Evolutionary conservation across 305 asterid species (phyloP).

Genomic region (Ruellia speciosa): DNA sequence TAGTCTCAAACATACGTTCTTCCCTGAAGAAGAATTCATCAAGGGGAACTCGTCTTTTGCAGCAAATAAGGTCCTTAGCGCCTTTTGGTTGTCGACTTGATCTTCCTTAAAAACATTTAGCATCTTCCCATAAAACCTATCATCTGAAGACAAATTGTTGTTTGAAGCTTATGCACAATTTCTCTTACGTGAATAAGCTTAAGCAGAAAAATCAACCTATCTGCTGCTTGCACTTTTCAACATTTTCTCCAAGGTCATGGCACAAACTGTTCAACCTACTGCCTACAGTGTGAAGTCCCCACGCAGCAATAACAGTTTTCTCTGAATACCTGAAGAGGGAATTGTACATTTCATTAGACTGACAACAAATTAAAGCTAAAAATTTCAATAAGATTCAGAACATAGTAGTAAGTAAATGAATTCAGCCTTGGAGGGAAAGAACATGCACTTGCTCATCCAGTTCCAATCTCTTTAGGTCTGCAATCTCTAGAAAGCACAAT

Average conservation of each 20-base stretch:
- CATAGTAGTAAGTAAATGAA: conserved; percentile 4
- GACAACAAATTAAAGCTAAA: conserved; percentile 3
- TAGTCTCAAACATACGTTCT: conserved; percentile 31
- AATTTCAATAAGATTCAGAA: not conserved
- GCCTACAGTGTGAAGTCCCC: conserved; percentile 46
- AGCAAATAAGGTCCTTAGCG: conserved; percentile 40
- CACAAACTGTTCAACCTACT: conserved; percentile 37
- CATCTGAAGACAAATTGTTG: conserved; percentile 25
- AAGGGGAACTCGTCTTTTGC: conserved; percentile 38
- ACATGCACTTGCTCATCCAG: conserved; percentile 77
- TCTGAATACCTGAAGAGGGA: conserved; percentile 42
- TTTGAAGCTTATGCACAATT: conserved; percentile 14
- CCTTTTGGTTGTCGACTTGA: conserved; percentile 50
- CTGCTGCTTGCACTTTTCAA: conserved; percentile 37
- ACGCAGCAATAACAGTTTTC: conserved; percentile 34
- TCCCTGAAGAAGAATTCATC: conserved; percentile 30
- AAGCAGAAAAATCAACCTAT: conserved; percentile 35
- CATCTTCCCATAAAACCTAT: conserved; percentile 42
- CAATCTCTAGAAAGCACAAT: conserved; percentile 41
- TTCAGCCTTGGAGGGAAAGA: conserved; percentile 35
- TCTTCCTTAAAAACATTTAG: conserved; percentile 30
- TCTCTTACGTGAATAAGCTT: not conserved
- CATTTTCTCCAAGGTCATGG: conserved; percentile 31
- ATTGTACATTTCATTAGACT: conserved; percentile 18
- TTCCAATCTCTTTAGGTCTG: conserved; percentile 40